phyloP scores from a whole-genome alignment of 805 yeast genomes.

The Saccharomycopsis sp. region DNA sequence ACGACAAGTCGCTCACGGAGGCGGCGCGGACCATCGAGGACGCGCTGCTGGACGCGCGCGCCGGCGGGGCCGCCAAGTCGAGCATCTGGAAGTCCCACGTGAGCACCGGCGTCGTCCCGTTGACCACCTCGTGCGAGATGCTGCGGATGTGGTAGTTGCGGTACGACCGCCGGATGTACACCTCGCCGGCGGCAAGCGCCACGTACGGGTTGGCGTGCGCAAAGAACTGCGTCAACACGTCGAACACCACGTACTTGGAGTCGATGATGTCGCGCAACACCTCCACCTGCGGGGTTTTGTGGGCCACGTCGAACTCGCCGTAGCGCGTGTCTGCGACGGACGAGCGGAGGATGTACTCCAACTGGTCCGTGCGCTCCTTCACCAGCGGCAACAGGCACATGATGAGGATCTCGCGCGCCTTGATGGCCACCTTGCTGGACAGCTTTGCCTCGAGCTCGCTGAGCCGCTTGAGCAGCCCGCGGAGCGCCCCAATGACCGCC shows the following conservation, averaged over 20 bases:
- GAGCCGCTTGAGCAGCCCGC: slow-evolving; percentile 65
- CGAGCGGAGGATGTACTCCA: slow-evolving; percentile 89
- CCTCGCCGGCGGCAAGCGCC: slow-evolving; percentile 94
- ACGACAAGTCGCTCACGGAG: slow-evolving; percentile 87
- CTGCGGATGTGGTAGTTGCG: slow-evolving; percentile 88
- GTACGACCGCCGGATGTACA: slow-evolving; percentile 92
- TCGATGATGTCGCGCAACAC: slow-evolving; percentile 88
- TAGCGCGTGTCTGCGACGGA: slow-evolving; percentile 85
- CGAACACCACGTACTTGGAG: slow-evolving; percentile 93
- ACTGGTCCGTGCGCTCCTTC: slow-evolving; percentile 92
- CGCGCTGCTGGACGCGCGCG: slow-evolving; percentile 35
- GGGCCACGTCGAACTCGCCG: slow-evolving; percentile 74
- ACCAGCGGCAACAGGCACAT: slow-evolving; percentile 96
- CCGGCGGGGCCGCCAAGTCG: slow-evolving; percentile 53
- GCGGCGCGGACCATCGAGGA: slow-evolving; percentile 69
- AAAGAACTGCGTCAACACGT: slow-evolving; percentile 89
- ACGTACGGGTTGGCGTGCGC: slow-evolving; percentile 79
- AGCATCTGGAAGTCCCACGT: slow-evolving; percentile 86
- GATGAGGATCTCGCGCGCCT: slow-evolving; percentile 92
- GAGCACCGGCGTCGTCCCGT: slow-evolving; percentile 48
- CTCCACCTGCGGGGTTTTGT: slow-evolving; percentile 74
- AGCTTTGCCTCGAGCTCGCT: slow-evolving; percentile 87
- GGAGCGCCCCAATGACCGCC: slow-evolving; percentile 59
- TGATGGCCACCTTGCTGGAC: slow-evolving; percentile 87
- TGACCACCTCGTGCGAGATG: slow-evolving; percentile 44